Conservation (phyloP, 768 basidiomycete genomes). For the Mrakia frigida region DNA sequence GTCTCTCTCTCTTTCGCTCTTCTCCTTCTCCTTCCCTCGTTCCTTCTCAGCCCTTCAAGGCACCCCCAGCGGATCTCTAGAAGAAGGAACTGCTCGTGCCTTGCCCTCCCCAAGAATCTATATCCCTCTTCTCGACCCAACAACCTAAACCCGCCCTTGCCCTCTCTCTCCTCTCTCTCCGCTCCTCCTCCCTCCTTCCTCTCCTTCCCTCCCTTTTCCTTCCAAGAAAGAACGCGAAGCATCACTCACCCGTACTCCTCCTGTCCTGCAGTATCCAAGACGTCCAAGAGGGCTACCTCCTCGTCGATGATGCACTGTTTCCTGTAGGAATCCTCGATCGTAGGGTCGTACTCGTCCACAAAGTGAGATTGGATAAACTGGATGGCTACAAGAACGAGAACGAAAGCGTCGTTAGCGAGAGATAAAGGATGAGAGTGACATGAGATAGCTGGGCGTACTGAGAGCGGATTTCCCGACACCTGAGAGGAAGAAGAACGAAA, state of each 20-base stretch:
- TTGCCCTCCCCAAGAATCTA: not conserved
- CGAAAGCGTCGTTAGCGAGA: not conserved
- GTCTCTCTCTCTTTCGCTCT: no score
- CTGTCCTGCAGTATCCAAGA: constrained; percentile 94
- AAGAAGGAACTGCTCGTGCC: not conserved
- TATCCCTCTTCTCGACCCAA: not conserved
- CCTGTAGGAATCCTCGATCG: constrained; percentile 97
- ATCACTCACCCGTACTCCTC: constrained; percentile 96
- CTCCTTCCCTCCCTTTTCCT: not conserved
- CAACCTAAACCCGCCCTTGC: not conserved
- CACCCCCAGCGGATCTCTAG: no score
- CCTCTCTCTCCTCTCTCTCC: not conserved
- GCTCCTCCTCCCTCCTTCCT: not conserved
- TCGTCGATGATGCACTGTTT: constrained; percentile 97
- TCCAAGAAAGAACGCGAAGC: no score
- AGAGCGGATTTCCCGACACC: constrained; percentile 60
- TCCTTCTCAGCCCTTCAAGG: no score
- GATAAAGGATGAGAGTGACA: not conserved
- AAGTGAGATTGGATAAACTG: constrained; percentile 87
- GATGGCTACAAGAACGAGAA: constrained; percentile 59
- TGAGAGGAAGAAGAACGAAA: constrained; percentile 32
- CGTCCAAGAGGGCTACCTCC: constrained; percentile 95
- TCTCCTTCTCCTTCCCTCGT: no score
- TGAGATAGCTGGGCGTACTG: constrained; percentile 5
- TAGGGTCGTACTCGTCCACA: constrained; percentile 89